These are phyloP conservation scores for Neonectria neomacrospora DNA, from an alignment of 2,329 filamentous ascomycete species.

Conservation along the genomic window DNA sequence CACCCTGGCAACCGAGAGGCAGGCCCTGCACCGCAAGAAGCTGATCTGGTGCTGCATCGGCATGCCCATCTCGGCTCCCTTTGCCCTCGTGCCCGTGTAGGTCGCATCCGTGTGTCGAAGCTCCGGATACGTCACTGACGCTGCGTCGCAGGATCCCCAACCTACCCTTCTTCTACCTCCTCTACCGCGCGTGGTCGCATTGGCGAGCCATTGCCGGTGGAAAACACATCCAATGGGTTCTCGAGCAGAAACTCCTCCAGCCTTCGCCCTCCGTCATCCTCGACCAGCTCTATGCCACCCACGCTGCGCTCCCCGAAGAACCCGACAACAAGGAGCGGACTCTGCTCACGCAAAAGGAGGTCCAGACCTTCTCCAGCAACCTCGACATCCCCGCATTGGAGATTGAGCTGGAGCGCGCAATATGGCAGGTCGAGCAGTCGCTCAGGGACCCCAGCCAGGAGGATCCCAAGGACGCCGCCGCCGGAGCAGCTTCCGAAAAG, in stretches of 20 bases:
- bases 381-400: conserved; percentile 76
- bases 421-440: conserved; percentile 74
- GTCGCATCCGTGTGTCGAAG: conserved; percentile 49
- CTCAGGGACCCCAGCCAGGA: conserved; percentile 52
- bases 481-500: conserved; percentile 28
- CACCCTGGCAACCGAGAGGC: conserved; percentile 81
- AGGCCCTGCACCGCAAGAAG: conserved; percentile 78
- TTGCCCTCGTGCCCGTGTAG: conserved; percentile 88
- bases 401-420: conserved; percentile 78
- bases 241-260: conserved; percentile 76
- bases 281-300: conserved; percentile 76
- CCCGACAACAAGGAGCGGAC: conserved; percentile 47
- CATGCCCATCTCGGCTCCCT: conserved; percentile 85
- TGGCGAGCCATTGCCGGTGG: conserved; percentile 88
- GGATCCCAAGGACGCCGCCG: conserved; percentile 24
- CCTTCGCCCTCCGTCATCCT: conserved; percentile 74
- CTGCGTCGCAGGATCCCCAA: conserved; percentile 77
- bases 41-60: conserved; percentile 84
- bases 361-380: conserved; percentile 67
- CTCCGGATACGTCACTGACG: not conserved
- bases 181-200: conserved; percentile 91
- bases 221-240: conserved; percentile 83
- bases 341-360: conserved; percentile 63
- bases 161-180: conserved; percentile 95
- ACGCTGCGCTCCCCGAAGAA: conserved; percentile 42